Percentiles rank a stretch among this genome's conserved stretches.
phyloP scores from a whole-genome alignment of 352 stramenopile species.

The Plasmopara muralis region DNA sequence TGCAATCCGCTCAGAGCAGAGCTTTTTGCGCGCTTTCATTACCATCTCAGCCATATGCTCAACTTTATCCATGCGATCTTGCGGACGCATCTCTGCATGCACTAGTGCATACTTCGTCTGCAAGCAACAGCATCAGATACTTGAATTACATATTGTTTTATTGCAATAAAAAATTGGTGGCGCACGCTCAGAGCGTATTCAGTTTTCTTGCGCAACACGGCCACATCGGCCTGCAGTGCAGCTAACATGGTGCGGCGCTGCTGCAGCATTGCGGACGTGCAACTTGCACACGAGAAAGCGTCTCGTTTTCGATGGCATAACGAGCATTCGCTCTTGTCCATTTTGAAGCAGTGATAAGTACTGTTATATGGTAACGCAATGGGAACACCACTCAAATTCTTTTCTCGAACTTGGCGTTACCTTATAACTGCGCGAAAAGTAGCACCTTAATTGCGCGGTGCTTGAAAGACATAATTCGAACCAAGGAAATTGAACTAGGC shows the following conservation, averaged over 20 bases:
- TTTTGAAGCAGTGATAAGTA: slow-evolving; percentile 3
- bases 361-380: too few relatives aligned
- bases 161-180: slow-evolving; percentile 4
- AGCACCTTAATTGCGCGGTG: too few relatives aligned
- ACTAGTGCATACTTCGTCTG: slow-evolving; percentile 49
- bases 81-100: slow-evolving; percentile 42
- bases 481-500: too few relatives aligned
- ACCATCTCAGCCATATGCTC: slow-evolving; percentile 49
- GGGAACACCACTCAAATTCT: too few relatives aligned
- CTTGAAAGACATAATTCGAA: too few relatives aligned
- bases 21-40: slow-evolving; percentile 60
- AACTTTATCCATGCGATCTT: slow-evolving; percentile 50
- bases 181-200: slow-evolving; percentile 57
- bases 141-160: slow-evolving; percentile 1
- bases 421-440: too few relatives aligned
- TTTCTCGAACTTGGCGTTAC: too few relatives aligned
- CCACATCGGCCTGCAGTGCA: slow-evolving; percentile 68
- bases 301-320: slow-evolving; percentile 43
- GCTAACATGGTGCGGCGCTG: slow-evolving; percentile 70
- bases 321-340: slow-evolving; percentile 45
- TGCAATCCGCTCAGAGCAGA: slow-evolving; percentile 62
- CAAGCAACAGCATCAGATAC: slow-evolving; percentile 1
- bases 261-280: slow-evolving; percentile 61
- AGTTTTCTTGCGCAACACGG: slow-evolving; percentile 73
- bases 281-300: slow-evolving; percentile 59